phyloP scores from a whole-genome alignment of 2,329 filamentous ascomycete genomes.

The Colletotrichum caudatum region DNA sequence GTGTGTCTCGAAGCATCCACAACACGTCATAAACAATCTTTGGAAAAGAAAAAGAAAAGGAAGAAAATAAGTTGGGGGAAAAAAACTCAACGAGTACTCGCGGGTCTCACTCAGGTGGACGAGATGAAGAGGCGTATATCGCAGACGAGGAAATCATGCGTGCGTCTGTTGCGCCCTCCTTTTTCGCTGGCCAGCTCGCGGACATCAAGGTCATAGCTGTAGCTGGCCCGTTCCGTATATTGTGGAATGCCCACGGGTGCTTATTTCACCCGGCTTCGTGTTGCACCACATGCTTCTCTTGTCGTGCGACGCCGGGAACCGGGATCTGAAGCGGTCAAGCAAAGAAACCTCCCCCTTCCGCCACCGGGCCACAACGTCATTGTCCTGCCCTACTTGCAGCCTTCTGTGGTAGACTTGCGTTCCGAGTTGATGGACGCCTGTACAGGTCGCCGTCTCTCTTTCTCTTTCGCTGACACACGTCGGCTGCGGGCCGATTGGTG shows the following conservation, averaged over 20 bases:
- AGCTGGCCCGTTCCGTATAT: slow-evolving; percentile 3
- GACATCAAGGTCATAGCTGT: background rate
- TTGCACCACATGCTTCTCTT: slow-evolving; percentile 29
- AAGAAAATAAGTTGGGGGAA: background rate
- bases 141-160: background rate
- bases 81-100: slow-evolving; percentile 2
- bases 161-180: background rate
- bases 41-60: background rate
- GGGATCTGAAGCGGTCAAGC: slow-evolving; percentile 3
- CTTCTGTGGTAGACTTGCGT: background rate
- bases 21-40: background rate
- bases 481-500: background rate
- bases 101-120: slow-evolving; percentile 14
- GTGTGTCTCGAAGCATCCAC: slow-evolving; percentile 14
- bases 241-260: background rate
- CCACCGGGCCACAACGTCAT: background rate
- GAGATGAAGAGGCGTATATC: background rate
- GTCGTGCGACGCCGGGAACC: slow-evolving; percentile 19
- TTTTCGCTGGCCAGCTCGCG: background rate
- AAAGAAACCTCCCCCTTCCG: background rate
- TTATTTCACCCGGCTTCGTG: slow-evolving; percentile 4
- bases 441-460: background rate
- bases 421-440: background rate
- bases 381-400: background rate
- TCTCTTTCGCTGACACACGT: background rate